Conservation (phyloP, 2,329 filamentous ascomycete genomes). For the Nemania sp. region DNA sequence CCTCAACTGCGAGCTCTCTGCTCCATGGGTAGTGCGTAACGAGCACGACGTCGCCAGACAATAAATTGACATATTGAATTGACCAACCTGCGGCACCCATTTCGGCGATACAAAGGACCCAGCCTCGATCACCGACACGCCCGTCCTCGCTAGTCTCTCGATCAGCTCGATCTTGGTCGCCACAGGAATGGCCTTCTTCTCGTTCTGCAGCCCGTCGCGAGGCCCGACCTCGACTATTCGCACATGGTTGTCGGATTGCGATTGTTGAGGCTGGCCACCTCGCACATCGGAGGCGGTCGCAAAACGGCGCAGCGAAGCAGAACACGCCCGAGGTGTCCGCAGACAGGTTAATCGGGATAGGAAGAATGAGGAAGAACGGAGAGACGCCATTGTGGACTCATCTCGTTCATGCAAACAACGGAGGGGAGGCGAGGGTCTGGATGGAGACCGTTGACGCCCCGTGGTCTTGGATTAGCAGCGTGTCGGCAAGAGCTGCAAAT, state of each 20-base stretch:
- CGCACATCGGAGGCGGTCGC: constrained; percentile 39
- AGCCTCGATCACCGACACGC: constrained; percentile 64
- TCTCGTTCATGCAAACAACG: constrained; percentile 19
- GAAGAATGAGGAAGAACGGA: constrained; percentile 40
- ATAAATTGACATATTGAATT: too few relatives aligned
- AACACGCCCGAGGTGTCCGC: constrained; percentile 23
- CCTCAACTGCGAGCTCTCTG: too few relatives aligned
- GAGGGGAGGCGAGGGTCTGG: not conserved
- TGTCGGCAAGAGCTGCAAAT: not conserved
- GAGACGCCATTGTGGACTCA: constrained; percentile 38
- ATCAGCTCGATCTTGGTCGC: constrained; percentile 67
- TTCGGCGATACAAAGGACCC: constrained; percentile 70
- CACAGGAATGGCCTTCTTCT: constrained; percentile 61
- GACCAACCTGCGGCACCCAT: constrained; percentile 66
- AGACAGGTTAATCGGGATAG: constrained; percentile 34
- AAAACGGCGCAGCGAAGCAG: constrained; percentile 29
- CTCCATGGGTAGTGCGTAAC: too few relatives aligned
- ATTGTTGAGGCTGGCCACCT: constrained; percentile 15
- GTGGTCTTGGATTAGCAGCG: not conserved
- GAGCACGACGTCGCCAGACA: too few relatives aligned
- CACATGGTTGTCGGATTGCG: constrained; percentile 36
- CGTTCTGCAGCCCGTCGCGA: constrained; percentile 70
- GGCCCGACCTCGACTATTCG: constrained; percentile 69
- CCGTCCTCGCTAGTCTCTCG: constrained; percentile 57
- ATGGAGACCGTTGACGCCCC: not conserved